phyloP scores from a whole-genome alignment of 441 rosid species.

The Theobroma grandiflorum region DNA sequence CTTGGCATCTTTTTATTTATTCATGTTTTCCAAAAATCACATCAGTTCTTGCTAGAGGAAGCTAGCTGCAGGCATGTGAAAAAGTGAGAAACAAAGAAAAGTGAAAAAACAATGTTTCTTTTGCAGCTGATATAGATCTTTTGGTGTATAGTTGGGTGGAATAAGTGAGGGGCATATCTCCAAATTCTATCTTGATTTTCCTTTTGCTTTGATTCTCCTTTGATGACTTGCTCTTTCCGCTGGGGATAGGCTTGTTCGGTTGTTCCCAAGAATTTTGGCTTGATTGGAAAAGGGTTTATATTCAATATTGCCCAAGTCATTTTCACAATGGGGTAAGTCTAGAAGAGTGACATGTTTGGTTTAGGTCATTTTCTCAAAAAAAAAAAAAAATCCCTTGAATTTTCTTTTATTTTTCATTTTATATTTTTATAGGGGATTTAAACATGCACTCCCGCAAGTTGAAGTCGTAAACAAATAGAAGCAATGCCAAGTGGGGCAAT shows the following conservation, averaged over 20 bases:
- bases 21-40: not conserved
- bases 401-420: not conserved
- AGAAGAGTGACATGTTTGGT: constrained; percentile 42
- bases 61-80: constrained; percentile 15
- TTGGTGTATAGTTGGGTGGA: not conserved
- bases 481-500: constrained; percentile 32
- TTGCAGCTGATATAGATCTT: not conserved
- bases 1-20: constrained; percentile 8
- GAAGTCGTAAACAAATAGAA: constrained; percentile 20
- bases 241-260: constrained; percentile 23
- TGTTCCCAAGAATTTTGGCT: constrained; percentile 37
- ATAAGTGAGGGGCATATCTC: constrained; percentile 12
- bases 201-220: constrained; percentile 23
- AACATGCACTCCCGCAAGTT: constrained; percentile 20
- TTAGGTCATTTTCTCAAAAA: constrained; percentile 44
- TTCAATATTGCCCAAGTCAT: constrained; percentile 25
- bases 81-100: not conserved
- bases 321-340: constrained; percentile 25
- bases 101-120: not conserved
- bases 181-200: constrained; percentile 12
- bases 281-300: constrained; percentile 29
- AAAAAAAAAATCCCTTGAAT: not conserved
- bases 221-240: constrained; percentile 24
- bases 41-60: not conserved
- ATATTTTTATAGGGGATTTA: constrained; percentile 16